phyloP scores from a whole-genome alignment of 2,329 filamentous ascomycete genomes.

The Fusarium tricinctum region DNA sequence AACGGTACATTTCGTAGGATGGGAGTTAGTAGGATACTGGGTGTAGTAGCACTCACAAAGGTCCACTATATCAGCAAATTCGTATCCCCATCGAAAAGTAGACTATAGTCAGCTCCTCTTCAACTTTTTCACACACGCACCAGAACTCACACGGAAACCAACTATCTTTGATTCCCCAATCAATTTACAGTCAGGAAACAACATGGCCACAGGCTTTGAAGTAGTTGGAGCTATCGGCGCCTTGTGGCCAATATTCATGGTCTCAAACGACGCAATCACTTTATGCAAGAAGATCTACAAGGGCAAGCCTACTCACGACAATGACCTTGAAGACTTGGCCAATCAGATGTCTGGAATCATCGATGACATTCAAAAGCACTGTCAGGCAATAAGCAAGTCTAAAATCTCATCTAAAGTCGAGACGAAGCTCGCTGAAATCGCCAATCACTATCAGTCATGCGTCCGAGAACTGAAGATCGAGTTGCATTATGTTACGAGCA shows the following conservation, averaged over 20 bases:
- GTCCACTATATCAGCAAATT: too few relatives aligned
- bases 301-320: conserved; percentile 1
- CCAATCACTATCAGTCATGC: background rate
- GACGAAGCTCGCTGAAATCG: background rate
- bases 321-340: conserved; percentile 7
- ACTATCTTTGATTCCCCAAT: too few relatives aligned
- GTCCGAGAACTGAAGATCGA: conserved; percentile 5
- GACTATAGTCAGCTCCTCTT: too few relatives aligned
- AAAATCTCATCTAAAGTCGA: background rate
- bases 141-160: too few relatives aligned
- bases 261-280: background rate
- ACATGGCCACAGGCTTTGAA: conserved; percentile 8
- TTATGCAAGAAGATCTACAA: conserved; percentile 8
- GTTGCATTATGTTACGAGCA: background rate
- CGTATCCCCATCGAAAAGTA: too few relatives aligned
- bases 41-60: too few relatives aligned
- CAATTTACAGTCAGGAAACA: background rate
- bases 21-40: too few relatives aligned
- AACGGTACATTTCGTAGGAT: too few relatives aligned
- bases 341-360: background rate
- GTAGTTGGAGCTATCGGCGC: conserved; percentile 3
- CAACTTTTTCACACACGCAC: too few relatives aligned
- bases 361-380: background rate
- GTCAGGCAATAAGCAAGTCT: rapidly evolving
- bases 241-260: background rate